Evolutionary conservation across 306 rosid genomes (phyloP), one percentile per base, ranked within the genome.

Genomic region (Sophora flavescens): DNA sequence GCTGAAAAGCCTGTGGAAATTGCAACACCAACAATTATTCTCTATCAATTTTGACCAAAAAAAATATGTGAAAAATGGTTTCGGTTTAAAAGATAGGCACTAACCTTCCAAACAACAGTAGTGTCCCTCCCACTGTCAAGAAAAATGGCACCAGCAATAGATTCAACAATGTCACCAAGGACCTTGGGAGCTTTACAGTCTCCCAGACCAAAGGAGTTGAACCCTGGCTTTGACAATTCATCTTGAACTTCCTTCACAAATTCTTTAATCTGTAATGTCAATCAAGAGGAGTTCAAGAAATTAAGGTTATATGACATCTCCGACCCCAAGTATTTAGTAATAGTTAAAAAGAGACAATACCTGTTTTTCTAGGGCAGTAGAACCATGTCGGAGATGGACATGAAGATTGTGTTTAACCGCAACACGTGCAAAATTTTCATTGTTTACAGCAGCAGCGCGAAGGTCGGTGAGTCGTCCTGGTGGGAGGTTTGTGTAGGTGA

Each of bases 151-250:
- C 99, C 99, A 11, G 99, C 99, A 70, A 95, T 90, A 75, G 99
- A 95, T 86, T 95, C 99, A 53, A 95, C 88, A 81, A 95, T 95
- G 82, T 92, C 99, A 78, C 99, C 99, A 70, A 92, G 97, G 85
- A 95, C 99, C 88, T 95, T 95, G 58, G 99, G 99, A 82, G 99
- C 99, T 92, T 95, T 95, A 84, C 97, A 95, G 79, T 95, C 99
- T 80, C 99, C 97, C 85, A 95, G 83, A 62, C 99, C 99, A 78
- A 95, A 95, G 52, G 99, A 95, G 88, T 95, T 95, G 83, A 95
- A 91, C 48, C 96, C 99, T 14, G 99, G 97, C 79, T 92, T 89
- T 30, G 76, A 84, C 76, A 87, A 83, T 76, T 95, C 99, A 64
- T 81, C 86, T 79, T 87, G 91, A 80, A 84, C 97, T 84, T 95